Base-by-base conservation (phyloP, 2,329 filamentous ascomycete genomes). In the Fusarium longipes region DNA sequence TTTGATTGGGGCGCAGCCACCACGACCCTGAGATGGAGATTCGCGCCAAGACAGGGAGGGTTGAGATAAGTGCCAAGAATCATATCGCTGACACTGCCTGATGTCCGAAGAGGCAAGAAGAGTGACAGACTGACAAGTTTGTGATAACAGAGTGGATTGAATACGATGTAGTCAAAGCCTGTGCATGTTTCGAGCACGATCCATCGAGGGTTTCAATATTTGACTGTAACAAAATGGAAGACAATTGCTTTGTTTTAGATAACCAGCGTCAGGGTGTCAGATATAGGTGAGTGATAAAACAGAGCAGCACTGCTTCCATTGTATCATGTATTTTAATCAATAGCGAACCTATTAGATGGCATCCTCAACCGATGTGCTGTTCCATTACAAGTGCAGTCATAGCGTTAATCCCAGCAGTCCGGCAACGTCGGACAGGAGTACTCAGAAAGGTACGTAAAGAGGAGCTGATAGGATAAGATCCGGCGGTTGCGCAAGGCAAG, bases 11-110 rank as follows among this genome's bases (percentile, higher is more conserved):
- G 65, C 61, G 65, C 61, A 69, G 57, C 27, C 24, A 25, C 42
- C 38, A 54, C n/a, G 57, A 54, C 42, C 57, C 48, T 48, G 40
- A 62, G 55, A n/a, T n/a, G n/a, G n/a, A 65, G 58, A 70, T 70
- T 61, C 59, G 59, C 51, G 65, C 52, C 43, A 56, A 48, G 52
- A 39, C 33, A 18, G 24, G 29, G 30, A 22, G 49, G 39, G 54
- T 59, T 25, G 38, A 48, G 42, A 61, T 65, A 39, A 48, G 32
- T 48, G 65, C 65, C 61, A 68, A 68, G 65, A 58, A 43, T 52
- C 38, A 44, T 25, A 36, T 27, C 45, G 30, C 35, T 53, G 47
- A 48, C 52, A 67, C 52, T 51, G 64, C 63, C 63, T 43, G 11
- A 43, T 25, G 24, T 12, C 45, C 45, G 62, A 48, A 61, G 39